phyloP scores from a whole-genome alignment of 176 grass and related monocot species.

The Oryza rufipogon region DNA sequence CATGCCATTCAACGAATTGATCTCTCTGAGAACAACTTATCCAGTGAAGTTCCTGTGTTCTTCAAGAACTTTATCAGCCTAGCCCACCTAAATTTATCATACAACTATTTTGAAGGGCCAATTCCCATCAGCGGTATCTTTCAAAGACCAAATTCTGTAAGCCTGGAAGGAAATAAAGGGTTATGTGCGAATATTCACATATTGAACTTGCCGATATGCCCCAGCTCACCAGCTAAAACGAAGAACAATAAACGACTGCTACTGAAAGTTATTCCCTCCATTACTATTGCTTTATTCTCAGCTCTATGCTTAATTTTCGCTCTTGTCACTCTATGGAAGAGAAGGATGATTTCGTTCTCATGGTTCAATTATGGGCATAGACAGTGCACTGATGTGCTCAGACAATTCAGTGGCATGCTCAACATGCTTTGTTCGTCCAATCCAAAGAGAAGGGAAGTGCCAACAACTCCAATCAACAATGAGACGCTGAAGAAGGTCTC shows the following conservation, averaged over 20 bases:
- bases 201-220: slow-evolving; percentile 32
- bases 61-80: background rate
- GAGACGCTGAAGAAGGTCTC: slow-evolving; percentile 47
- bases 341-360: too few species aligned
- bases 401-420: too few species aligned
- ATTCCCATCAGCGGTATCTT: slow-evolving; percentile 24
- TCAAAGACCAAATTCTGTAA: background rate
- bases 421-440: too few species aligned
- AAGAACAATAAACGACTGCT: slow-evolving; percentile 13
- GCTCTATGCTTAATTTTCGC: background rate
- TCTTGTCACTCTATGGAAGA: background rate
- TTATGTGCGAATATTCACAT: slow-evolving; percentile 7
- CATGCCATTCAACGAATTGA: background rate
- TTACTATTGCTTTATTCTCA: slow-evolving; percentile 13
- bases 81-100: slow-evolving; percentile 30
- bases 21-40: slow-evolving; percentile 38
- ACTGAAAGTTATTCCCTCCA: slow-evolving; percentile 2
- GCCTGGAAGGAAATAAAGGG: slow-evolving; percentile 29
- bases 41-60: slow-evolving; percentile 10
- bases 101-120: slow-evolving; percentile 35
- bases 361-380: too few species aligned
- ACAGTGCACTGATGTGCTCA: too few species aligned
- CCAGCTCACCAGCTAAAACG: background rate
- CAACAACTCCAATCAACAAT: slow-evolving; percentile 21
- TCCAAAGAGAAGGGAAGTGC: background rate